These are phyloP conservation scores for Aureobasidium pullulans DNA, from an alignment of 2,329 filamentous ascomycete species.

Conservation along the genomic window DNA sequence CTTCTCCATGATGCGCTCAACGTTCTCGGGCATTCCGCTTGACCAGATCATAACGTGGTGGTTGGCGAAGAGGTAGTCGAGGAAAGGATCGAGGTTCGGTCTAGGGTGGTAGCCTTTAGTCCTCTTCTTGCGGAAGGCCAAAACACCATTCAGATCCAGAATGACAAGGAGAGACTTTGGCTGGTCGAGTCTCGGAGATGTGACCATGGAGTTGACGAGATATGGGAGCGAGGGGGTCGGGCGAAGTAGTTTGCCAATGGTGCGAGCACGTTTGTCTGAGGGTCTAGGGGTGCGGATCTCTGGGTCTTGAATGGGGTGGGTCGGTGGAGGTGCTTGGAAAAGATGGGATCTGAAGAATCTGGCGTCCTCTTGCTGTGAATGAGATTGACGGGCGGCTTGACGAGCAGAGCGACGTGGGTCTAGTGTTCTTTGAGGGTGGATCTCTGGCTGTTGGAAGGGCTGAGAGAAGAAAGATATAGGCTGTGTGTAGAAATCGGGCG, in stretches of 20 bases:
- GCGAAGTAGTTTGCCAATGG: background rate
- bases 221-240: background rate
- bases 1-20: constrained; percentile 56
- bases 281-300: background rate
- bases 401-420: background rate
- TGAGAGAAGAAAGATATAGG: background rate
- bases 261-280: background rate
- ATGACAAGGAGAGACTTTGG: constrained; percentile 61
- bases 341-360: background rate
- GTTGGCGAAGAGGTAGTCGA: constrained; percentile 64
- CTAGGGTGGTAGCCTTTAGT: constrained; percentile 41
- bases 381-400: background rate
- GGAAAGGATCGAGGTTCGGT: constrained; percentile 60
- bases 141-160: constrained; percentile 87
- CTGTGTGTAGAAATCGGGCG: background rate
- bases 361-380: background rate
- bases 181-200: background rate
- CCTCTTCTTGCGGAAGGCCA: constrained; percentile 58
- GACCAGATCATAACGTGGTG: constrained; percentile 89
- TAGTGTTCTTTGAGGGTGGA: background rate
- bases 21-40: constrained; percentile 68
- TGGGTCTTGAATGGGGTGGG: background rate
- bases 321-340: background rate
- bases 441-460: background rate
- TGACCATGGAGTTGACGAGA: background rate